These are phyloP conservation scores for Aureobasidium uvarum DNA, from an alignment of 2,329 filamentous ascomycete genomes.

Conservation along the genomic window DNA sequence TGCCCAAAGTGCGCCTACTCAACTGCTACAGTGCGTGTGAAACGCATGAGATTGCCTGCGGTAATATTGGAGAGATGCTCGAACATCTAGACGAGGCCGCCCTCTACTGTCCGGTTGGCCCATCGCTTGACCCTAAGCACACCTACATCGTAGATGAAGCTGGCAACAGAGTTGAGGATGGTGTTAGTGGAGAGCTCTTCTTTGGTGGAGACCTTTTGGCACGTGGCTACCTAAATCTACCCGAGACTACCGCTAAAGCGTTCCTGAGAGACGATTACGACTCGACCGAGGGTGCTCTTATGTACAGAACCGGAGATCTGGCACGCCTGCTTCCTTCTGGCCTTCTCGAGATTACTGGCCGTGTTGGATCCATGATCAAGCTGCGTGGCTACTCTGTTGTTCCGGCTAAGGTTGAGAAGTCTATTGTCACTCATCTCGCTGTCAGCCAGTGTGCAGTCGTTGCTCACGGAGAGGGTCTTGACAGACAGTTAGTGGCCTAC, in stretches of 20 bases:
- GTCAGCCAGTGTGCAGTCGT: slow-evolving; percentile 70
- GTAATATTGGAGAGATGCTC: slow-evolving; percentile 66
- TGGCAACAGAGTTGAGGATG: slow-evolving; percentile 61
- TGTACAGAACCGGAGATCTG: slow-evolving; percentile 73
- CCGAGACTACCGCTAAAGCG: slow-evolving; percentile 70
- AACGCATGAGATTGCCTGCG: slow-evolving; percentile 76
- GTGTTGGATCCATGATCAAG: slow-evolving; percentile 78
- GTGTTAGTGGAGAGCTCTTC: slow-evolving; percentile 68
- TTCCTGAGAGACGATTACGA: slow-evolving; percentile 68
- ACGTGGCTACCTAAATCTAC: slow-evolving; percentile 74
- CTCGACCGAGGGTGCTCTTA: slow-evolving; percentile 58
- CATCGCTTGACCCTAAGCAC: slow-evolving; percentile 64
- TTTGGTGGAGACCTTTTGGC: slow-evolving; percentile 72
- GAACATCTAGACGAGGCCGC: slow-evolving; percentile 58
- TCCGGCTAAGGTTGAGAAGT: slow-evolving; percentile 71
- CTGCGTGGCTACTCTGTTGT: slow-evolving; percentile 75
- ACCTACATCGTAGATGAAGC: slow-evolving; percentile 71
- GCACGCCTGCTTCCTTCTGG: slow-evolving; percentile 66
- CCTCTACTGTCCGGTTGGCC: slow-evolving; percentile 71
- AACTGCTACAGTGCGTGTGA: slow-evolving; percentile 83
- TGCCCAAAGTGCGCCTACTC: slow-evolving; percentile 67
- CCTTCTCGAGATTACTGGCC: slow-evolving; percentile 70
- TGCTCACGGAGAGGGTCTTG: slow-evolving; percentile 72
- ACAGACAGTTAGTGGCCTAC: slow-evolving; percentile 73
- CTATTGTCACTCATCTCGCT: slow-evolving; percentile 66